phyloP scores from a whole-genome alignment of 345 rosid genomes.

The Populus deltoides region DNA sequence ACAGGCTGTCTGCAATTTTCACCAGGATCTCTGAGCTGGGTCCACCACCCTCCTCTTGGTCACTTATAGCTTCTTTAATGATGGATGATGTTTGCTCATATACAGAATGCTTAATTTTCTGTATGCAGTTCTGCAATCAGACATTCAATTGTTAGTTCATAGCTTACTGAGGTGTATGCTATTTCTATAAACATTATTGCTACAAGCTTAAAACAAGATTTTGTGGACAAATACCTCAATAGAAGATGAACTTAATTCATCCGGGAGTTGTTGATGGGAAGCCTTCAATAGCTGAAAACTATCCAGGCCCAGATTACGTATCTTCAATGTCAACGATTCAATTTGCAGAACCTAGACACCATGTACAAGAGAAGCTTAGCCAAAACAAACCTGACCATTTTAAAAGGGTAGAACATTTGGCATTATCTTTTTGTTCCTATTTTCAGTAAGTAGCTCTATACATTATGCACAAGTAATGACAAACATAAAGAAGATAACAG shows the following conservation, averaged over 20 bases:
- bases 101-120: conserved; percentile 60
- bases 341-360: conserved; percentile 63
- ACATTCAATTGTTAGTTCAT: conserved; percentile 12
- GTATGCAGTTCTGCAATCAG: conserved; percentile 59
- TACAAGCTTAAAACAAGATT: conserved; percentile 7
- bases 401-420: background rate
- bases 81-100: conserved; percentile 53
- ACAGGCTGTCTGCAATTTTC: conserved; percentile 63
- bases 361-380: conserved; percentile 17
- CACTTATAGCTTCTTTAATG: conserved; percentile 58
- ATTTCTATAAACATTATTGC: background rate
- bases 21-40: conserved; percentile 63
- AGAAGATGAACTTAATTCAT: conserved; percentile 62
- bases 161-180: background rate
- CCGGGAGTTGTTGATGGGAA: conserved; percentile 45
- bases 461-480: background rate
- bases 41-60: conserved; percentile 55
- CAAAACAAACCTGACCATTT: background rate
- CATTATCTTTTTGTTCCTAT: background rate
- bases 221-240: conserved; percentile 59
- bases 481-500: background rate
- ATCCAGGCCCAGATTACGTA: conserved; percentile 53
- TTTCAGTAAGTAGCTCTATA: background rate
- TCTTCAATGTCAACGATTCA: conserved; percentile 66
- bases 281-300: conserved; percentile 59